A percentile compares a stretch with the other conserved stretches of the same genome.
Conservation (phyloP, 179 eudicot species). For the Beta lomatogona region DNA sequence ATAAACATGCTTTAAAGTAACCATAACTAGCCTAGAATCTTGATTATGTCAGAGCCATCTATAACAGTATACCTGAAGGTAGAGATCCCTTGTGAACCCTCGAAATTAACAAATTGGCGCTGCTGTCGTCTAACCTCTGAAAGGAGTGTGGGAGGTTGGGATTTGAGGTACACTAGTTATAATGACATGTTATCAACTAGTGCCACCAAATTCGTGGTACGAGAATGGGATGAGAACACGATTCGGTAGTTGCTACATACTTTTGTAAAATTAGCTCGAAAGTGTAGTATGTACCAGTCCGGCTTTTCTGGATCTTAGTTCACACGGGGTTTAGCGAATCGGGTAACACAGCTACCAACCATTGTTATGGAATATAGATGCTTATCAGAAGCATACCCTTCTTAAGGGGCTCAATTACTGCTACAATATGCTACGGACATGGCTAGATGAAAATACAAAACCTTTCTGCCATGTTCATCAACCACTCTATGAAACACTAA, state of each 20-base stretch:
- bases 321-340: no score
- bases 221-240: no score
- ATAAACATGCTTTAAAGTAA: background rate
- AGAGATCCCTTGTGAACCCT: background rate
- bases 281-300: no score
- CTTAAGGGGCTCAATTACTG: background rate
- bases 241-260: no score
- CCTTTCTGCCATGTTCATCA: slow-evolving; percentile 27
- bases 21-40: no score
- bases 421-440: background rate
- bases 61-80: background rate
- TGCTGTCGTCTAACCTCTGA: background rate
- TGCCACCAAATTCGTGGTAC: no score
- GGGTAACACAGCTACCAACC: no score
- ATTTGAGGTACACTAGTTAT: slow-evolving; percentile 33
- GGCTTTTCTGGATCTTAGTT: no score
- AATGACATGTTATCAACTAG: slow-evolving; percentile 47
- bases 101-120: background rate
- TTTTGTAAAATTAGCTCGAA: no score
- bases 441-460: background rate
- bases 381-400: background rate
- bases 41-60: background rate
- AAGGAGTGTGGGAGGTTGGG: slow-evolving; percentile 49
- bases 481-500: slow-evolving; percentile 36
- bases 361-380: background rate